Conservation (phyloP, 2,329 filamentous ascomycete species). For the Aspergillus unguis region DNA sequence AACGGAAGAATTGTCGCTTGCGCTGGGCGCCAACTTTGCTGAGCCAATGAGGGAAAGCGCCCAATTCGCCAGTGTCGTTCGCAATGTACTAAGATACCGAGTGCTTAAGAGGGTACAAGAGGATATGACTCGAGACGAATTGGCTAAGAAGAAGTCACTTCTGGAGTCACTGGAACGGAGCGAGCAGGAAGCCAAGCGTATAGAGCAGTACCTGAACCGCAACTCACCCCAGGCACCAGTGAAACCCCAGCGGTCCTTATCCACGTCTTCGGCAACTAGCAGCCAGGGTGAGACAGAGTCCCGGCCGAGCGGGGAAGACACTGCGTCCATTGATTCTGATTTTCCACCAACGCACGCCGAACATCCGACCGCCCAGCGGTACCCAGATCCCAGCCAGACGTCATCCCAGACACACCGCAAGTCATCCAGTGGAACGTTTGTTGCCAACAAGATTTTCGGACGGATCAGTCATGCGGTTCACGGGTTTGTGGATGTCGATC, state of each 20-base stretch:
- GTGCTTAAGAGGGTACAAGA: slow-evolving; percentile 94
- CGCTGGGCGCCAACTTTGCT: slow-evolving; percentile 88
- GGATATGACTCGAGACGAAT: slow-evolving; percentile 92
- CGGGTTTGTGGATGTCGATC: slow-evolving; percentile 93
- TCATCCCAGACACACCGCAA: slow-evolving; percentile 65
- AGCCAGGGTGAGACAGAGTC: slow-evolving; percentile 39
- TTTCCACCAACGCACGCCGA: slow-evolving; percentile 88
- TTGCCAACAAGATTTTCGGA: slow-evolving; percentile 90
- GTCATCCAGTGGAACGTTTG: slow-evolving; percentile 79
- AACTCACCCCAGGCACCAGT: slow-evolving; percentile 49
- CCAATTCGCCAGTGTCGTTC: slow-evolving; percentile 92
- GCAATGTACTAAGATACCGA: slow-evolving; percentile 81
- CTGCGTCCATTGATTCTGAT: slow-evolving; percentile 89
- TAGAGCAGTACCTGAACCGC: slow-evolving; percentile 81
- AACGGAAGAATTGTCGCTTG: slow-evolving; percentile 83
- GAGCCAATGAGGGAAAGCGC: slow-evolving; percentile 98
- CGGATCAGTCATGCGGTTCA: slow-evolving; percentile 93
- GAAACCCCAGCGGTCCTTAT: slow-evolving; percentile 65
- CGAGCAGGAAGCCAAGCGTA: slow-evolving; percentile 85
- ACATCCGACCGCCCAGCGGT: slow-evolving; percentile 61
- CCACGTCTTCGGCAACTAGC: slow-evolving; percentile 49
- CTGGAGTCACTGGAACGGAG: slow-evolving; percentile 89
- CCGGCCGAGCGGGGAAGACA: slow-evolving; percentile 70
- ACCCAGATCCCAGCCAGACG: slow-evolving; percentile 31
- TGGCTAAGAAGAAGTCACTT: slow-evolving; percentile 78